Base-by-base conservation (phyloP, 2,329 filamentous ascomycete species). In the Claviceps sp. region DNA sequence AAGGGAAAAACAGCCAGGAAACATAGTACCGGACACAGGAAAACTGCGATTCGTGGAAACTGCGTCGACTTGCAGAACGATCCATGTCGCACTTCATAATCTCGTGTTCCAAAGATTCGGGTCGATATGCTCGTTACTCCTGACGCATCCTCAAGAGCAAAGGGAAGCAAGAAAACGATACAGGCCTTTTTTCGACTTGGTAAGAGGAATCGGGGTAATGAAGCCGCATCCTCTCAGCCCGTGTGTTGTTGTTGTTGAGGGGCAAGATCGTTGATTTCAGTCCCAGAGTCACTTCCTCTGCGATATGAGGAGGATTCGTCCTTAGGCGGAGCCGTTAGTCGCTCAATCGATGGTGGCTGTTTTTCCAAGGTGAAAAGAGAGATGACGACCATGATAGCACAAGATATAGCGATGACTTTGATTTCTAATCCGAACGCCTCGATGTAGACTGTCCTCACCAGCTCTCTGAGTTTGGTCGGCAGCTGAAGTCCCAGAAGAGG, bases 361-460 rank as follows among this genome's bases (percentile, higher is more conserved):
- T 62, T 64, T 57, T 77, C 71, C 50, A 74, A 65, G 1, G 71
- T 70, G 50, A 73, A 68, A 2, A 72, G 53, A 26, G 73, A 73
- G 9, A 68, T 62, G 26, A 72, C 52, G 6, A 76, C 61, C 60
- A 74, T 74, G 45, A 64, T 62, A 4, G 64, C 68, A 36, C 70
- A 68, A 16, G 73, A 58, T 26, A 69, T 64, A 45, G 72, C 67
- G 68, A 77, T 71, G 46, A 76, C 61, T 50, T 67, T 69, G 39
- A 73, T 68, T 53, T 77, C 69, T 29, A 68, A 64, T 1, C 66
- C 65, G 57, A 77, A 77, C 1, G 74, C 72, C 1, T 57, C 61
- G 0, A 72, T 68, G 51, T 77, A 77, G 7, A 71, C 68, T 14
- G 62, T 58, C 49, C 65, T 67, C 23, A 75, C 64, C 8, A 63